Evolutionary conservation across 352 stramenopile genomes (phyloP), one percentile per base, ranked within the genome.

Genomic region (Globisporangium ultimum): DNA sequence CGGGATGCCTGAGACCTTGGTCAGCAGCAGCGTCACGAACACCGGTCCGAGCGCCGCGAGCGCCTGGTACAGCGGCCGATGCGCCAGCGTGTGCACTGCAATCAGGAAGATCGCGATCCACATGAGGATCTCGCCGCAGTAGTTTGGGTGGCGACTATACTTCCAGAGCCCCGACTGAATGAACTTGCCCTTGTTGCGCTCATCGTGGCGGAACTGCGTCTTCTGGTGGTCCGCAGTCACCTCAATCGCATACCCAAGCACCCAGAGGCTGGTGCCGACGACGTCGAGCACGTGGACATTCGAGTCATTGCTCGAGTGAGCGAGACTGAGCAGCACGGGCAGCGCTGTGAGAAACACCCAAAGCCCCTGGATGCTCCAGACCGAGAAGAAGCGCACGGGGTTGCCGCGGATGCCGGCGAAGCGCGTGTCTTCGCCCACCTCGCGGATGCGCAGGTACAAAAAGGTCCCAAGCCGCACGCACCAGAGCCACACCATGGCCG

Each of bases 101-200:
- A 87, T 55, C 8, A 78, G 54, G 36, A 87, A 91, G 34, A 89
- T 69, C 13, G 77, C 80, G 40, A 84, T 36, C 90, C 91, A 98
- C 72, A 97, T 92, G 48, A 88, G 67, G 52, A 98, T 93, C 74
- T 98, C 93, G 6, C 90, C 91, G 28, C 84, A 87, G 66, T 98
- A 98, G 61, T 98, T 98, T 0, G 92, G 93, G 80, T 98, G 93
- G 41, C 93, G 86, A 55, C 78, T 96, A 61, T 92, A 96, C 56
- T 63, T 57, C 91, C 91, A 97, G 8, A 97, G 68, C 0, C 89
- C 89, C 7, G 59, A 70, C 24, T 70, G 63, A 42, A 89, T 89
- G 52, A 89, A 89, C 65, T 80, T 79, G 64, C 64, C 70, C 46
- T 84, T 71, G 64, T 86, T 87, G 34, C 58, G 61, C 17, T 64